Evolutionary conservation across 2,329 filamentous ascomycete species (phyloP).

Genomic region (Hypoxylon sp.): DNA sequence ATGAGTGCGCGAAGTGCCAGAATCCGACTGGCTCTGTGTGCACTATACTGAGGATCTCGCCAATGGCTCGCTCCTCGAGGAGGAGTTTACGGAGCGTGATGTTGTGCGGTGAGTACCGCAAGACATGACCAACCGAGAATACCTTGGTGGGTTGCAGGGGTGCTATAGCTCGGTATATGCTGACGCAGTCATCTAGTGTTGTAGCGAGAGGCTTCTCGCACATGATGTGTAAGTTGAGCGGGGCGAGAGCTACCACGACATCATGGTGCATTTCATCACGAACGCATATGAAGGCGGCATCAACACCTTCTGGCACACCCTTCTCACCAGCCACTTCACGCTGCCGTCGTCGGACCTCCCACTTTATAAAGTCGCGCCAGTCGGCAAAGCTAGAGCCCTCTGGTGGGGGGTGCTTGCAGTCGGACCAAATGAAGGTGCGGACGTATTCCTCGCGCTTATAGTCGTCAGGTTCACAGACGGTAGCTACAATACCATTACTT

Average conservation of each 20-base stretch:
- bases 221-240: constrained; percentile 83
- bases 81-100: constrained; percentile 85
- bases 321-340: constrained; percentile 65
- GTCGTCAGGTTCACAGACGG: constrained; percentile 84
- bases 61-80: constrained; percentile 81
- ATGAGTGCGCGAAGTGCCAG: constrained; percentile 95
- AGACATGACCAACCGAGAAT: constrained; percentile 93
- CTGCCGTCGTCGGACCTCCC: constrained; percentile 75
- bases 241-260: constrained; percentile 81
- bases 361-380: constrained; percentile 83
- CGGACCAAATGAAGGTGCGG: constrained; percentile 79
- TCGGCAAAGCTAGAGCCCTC: constrained; percentile 78
- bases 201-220: constrained; percentile 96
- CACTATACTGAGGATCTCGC: constrained; percentile 86
- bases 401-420: constrained; percentile 55
- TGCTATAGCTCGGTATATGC: constrained; percentile 74
- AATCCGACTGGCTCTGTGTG: constrained; percentile 96
- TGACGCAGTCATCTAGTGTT: constrained; percentile 81
- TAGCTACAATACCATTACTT: constrained; percentile 78
- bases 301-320: constrained; percentile 67
- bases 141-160: constrained; percentile 62
- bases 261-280: constrained; percentile 91
- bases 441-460: constrained; percentile 84
- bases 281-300: constrained; percentile 76
- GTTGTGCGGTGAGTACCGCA: constrained; percentile 95